These are phyloP conservation scores for Zygosaccharomyces gambellarensis DNA, from an alignment of 805 yeast genomes.

Conservation along the genomic window DNA sequence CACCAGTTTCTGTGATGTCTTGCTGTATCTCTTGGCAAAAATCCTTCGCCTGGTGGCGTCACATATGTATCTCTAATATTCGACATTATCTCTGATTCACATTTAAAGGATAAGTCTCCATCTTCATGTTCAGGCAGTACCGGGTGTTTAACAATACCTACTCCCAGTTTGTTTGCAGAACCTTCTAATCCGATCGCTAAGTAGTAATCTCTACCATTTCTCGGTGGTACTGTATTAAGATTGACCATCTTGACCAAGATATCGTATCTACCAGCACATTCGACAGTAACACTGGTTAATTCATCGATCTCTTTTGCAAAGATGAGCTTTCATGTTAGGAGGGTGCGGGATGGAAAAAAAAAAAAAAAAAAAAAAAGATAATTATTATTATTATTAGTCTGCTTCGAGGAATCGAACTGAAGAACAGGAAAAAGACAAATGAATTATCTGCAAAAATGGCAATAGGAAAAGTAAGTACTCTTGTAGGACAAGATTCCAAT, in stretches of 20 bases:
- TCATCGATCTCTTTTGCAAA: neutral
- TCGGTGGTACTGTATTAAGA: conserved; percentile 29
- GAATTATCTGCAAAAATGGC: no score
- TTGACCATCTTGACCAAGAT: conserved; percentile 26
- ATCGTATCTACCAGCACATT: neutral
- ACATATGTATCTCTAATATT: conserved; percentile 92
- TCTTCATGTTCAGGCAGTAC: conserved; percentile 20
- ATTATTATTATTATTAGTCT: neutral
- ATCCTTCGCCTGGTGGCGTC: conserved; percentile 98
- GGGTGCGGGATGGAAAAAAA: no score
- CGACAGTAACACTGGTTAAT: neutral
- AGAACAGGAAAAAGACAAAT: neutral
- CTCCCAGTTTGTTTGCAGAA: conserved; percentile 93
- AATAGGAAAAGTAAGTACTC: no score
- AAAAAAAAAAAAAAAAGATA: neutral
- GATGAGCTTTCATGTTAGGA: neutral
- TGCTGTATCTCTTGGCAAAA: conserved; percentile 93
- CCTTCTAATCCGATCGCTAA: conserved; percentile 93
- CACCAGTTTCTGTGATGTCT: conserved; percentile 96
- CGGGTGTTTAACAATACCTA: conserved; percentile 80
- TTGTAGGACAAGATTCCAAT: no score
- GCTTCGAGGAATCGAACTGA: neutral
- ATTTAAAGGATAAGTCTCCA: conserved; percentile 52
- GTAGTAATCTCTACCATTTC: conserved; percentile 39
- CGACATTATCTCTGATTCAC: conserved; percentile 72